phyloP scores from a whole-genome alignment of 1,284 basidiomycete species.

The Pascua guehoae region DNA sequence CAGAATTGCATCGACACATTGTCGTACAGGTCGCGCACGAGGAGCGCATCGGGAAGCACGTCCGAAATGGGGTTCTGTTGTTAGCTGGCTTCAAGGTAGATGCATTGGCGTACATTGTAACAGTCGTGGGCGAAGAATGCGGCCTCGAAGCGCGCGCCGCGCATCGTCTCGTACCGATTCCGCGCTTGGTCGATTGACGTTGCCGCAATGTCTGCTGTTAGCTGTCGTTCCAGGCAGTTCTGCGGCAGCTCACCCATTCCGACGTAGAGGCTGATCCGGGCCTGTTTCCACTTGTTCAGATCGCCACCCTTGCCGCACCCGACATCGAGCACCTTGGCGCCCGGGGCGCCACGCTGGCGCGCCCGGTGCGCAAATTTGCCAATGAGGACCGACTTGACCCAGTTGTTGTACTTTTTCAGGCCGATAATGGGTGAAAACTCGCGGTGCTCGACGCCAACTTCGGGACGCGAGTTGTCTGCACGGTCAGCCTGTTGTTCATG shows the following conservation, averaged over 20 bases:
- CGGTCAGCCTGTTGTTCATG: no score
- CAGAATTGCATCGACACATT: conserved; percentile 98
- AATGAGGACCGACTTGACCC: conserved; percentile 95
- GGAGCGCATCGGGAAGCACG: conserved; percentile 62
- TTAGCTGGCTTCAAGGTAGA: not conserved
- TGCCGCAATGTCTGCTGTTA: conserved; percentile 68
- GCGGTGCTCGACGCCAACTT: conserved; percentile 79
- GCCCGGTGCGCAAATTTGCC: conserved; percentile 60
- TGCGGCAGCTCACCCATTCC: conserved; percentile 56
- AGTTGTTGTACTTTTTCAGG: conserved; percentile 97
- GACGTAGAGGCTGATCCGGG: conserved; percentile 72
- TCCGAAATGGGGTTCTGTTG: conserved; percentile 61
- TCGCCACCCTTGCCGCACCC: conserved; percentile 99
- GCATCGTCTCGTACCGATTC: conserved; percentile 59
- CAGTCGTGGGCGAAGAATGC: conserved; percentile 86
- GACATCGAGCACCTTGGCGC: conserved; percentile 80
- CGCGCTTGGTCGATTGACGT: conserved; percentile 88
- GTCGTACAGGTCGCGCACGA: conserved; percentile 63
- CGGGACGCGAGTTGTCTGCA: conserved; percentile 84
- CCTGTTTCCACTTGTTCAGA: conserved; percentile 90
- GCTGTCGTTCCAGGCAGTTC: no score
- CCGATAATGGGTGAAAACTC: conserved; percentile 93
- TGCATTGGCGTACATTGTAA: conserved; percentile 58
- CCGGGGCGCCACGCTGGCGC: conserved; percentile 16
- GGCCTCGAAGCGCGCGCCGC: conserved; percentile 63